Conservation (phyloP, 2,329 filamentous ascomycete species). For the Fusarium foetens region DNA sequence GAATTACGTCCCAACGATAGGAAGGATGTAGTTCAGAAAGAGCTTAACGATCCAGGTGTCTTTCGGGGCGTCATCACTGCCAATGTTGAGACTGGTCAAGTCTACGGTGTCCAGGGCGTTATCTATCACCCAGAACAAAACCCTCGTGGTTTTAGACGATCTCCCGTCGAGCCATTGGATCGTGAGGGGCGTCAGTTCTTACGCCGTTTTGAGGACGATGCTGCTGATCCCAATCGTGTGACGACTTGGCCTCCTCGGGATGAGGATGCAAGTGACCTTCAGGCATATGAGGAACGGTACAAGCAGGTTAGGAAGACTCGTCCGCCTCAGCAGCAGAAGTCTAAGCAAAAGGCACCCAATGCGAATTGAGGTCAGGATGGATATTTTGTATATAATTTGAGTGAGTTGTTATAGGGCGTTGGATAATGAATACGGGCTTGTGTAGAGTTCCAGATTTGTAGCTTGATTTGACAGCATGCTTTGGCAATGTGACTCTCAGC, state of each 20-base stretch:
- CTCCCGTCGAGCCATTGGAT: background rate
- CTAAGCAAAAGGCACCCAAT: background rate
- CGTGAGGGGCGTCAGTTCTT: constrained; percentile 9
- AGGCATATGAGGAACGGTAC: background rate
- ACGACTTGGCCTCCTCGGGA: constrained; percentile 19
- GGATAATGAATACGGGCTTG: background rate
- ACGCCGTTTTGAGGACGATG: constrained; percentile 2
- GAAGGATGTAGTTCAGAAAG: rapidly evolving
- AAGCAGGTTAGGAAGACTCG: background rate
- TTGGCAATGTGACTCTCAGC: background rate
- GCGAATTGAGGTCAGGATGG: background rate
- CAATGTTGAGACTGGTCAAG: rapidly evolving
- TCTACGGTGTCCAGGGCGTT: background rate
- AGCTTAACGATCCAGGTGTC: background rate
- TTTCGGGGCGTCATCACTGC: background rate
- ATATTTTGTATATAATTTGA: background rate
- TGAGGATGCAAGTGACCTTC: constrained; percentile 5
- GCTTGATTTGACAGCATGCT: rapidly evolving
- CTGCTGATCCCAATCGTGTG: background rate
- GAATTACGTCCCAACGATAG: background rate
- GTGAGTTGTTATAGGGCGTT: background rate
- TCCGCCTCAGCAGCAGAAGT: background rate
- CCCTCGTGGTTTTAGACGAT: rapidly evolving
- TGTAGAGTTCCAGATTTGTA: background rate
- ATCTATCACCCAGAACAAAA: background rate